Conservation (phyloP, 2,329 filamentous ascomycete species). For the Exophiala aquamarina region DNA sequence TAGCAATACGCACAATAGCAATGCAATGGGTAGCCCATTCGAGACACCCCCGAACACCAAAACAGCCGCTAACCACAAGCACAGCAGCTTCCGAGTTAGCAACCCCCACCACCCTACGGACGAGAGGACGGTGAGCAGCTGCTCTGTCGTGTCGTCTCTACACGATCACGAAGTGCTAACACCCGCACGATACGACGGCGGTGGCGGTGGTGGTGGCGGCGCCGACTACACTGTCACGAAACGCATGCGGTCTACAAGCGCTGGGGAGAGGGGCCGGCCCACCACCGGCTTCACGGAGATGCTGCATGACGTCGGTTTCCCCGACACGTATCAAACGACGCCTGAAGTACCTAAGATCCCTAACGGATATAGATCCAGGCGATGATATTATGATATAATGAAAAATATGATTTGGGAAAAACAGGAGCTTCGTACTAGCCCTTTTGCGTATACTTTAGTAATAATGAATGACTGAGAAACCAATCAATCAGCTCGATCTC, state of each 20-base stretch:
- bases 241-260: conserved; percentile 3
- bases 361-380: conserved; percentile 17
- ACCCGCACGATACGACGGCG: conserved; percentile 22
- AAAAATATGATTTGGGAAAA: too few relatives aligned
- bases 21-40: conserved; percentile 26
- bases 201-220: conserved; percentile 3
- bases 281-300: conserved; percentile 28
- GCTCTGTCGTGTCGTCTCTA: conserved; percentile 14
- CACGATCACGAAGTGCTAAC: conserved; percentile 15
- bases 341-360: conserved; percentile 25
- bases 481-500: too few relatives aligned
- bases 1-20: neutral
- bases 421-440: too few relatives aligned
- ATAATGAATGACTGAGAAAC: too few relatives aligned
- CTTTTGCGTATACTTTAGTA: too few relatives aligned
- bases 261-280: conserved; percentile 16
- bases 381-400: conserved; percentile 7
- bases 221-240: conserved; percentile 8
- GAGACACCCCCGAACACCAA: conserved; percentile 22
- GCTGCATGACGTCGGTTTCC: conserved; percentile 27
- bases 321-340: conserved; percentile 20
- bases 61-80: conserved; percentile 5
- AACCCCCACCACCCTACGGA: neutral
- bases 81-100: conserved; percentile 7
- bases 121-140: conserved; percentile 18